Conservation (phyloP, 192 early-diverging fungal genomes). For the Backusella psychrophila region DNA sequence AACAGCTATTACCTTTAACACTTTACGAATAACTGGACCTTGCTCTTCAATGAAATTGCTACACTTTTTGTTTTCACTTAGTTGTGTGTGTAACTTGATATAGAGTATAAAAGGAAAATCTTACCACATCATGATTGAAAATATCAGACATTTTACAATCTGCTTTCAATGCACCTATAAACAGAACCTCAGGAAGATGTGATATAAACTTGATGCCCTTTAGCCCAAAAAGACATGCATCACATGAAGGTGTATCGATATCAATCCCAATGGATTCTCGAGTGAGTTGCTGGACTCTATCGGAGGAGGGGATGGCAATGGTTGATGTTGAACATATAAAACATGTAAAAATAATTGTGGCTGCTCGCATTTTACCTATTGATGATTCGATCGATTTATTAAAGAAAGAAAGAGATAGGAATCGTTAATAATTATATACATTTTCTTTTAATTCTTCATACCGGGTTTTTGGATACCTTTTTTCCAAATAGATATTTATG, state of each 20-base stretch:
- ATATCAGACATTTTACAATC: slow-evolving; percentile 31
- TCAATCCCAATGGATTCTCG: neutral
- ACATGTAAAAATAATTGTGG: neutral
- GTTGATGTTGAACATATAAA: neutral
- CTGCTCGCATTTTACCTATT: neutral
- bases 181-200: slow-evolving; percentile 37
- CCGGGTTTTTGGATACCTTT: no score
- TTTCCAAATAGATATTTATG: no score
- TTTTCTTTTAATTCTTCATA: neutral
- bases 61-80: slow-evolving; percentile 29
- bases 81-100: neutral
- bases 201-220: slow-evolving; percentile 14
- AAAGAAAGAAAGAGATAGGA: neutral
- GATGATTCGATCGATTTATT: no score
- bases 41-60: slow-evolving; percentile 40
- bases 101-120: neutral
- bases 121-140: slow-evolving; percentile 40
- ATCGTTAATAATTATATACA: neutral
- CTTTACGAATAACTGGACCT: slow-evolving; percentile 39
- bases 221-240: neutral
- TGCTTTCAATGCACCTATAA: slow-evolving; percentile 27
- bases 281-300: neutral
- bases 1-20: slow-evolving; percentile 21
- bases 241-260: neutral
- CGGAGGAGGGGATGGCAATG: neutral